Evolutionary conservation across 352 stramenopile genomes (phyloP).

Genomic region (Pythium phragmitis): DNA sequence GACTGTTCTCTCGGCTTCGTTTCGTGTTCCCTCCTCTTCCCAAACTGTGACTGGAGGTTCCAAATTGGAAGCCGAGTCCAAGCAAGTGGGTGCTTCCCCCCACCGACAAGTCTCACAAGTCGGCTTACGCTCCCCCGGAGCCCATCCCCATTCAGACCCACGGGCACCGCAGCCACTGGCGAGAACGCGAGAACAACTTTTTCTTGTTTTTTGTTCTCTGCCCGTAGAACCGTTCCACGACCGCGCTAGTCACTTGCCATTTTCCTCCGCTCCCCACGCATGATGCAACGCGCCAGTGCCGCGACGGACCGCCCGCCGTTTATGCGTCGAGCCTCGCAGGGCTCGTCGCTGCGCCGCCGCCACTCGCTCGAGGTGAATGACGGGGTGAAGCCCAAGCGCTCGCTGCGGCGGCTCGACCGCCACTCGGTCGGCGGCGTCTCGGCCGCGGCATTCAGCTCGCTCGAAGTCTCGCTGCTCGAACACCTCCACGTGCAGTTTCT

Average conservation of each 20-base stretch:
- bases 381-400: slow-evolving; percentile 7
- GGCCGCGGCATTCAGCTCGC: slow-evolving; percentile 29
- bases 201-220: neutral
- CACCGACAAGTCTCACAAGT: slow-evolving; percentile 2
- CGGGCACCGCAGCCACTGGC: neutral
- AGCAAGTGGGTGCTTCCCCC: too few relatives aligned
- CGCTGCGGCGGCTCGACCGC: slow-evolving; percentile 43
- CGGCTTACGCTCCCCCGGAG: neutral
- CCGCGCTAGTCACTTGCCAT: neutral
- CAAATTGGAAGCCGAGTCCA: too few relatives aligned
- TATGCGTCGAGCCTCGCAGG: neutral
- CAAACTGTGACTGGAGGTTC: too few relatives aligned
- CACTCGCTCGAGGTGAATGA: slow-evolving; percentile 20
- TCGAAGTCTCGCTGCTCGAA: slow-evolving; percentile 71
- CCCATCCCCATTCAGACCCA: neutral
- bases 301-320: slow-evolving; percentile 13
- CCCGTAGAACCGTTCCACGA: neutral
- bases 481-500: slow-evolving; percentile 79
- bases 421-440: slow-evolving; percentile 33
- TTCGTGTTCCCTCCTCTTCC: too few relatives aligned
- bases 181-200: neutral
- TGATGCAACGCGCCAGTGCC: neutral
- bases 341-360: slow-evolving; percentile 14
- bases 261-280: neutral
- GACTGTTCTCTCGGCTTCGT: too few relatives aligned